These are phyloP conservation scores for Persicaria maculosa DNA, from an alignment of 148 eudicot genomes.

Conservation along the genomic window DNA sequence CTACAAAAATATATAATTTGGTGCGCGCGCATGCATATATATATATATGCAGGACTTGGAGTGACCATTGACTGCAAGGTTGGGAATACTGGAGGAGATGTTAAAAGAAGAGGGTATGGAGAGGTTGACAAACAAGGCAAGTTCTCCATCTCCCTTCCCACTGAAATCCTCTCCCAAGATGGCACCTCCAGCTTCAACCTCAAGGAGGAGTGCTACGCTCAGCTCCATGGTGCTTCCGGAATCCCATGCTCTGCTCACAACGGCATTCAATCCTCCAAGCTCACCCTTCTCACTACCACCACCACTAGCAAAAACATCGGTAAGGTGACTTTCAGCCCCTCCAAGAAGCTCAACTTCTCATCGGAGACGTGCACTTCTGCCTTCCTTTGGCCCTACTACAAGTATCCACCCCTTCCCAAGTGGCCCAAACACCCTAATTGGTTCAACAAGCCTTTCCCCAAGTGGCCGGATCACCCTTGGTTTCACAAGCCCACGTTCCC, in stretches of 20 bases:
- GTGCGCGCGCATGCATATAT: no score
- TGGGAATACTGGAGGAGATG: conserved; percentile 24
- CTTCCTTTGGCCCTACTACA: conserved; percentile 31
- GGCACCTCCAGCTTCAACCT: conserved; percentile 17
- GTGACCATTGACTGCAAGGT: conserved; percentile 41
- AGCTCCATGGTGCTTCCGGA: conserved; percentile 36
- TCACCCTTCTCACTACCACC: conserved; percentile 19
- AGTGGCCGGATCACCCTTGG: conserved; percentile 17
- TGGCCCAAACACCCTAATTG: background rate
- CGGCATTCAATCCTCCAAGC: conserved; percentile 26
- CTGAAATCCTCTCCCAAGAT: conserved; percentile 15
- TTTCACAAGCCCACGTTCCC: background rate
- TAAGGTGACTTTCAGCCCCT: background rate
- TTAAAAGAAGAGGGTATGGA: conserved; percentile 31
- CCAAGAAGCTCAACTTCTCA: conserved; percentile 28
- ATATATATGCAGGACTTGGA: conserved; percentile 33
- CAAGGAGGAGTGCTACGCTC: conserved; percentile 37
- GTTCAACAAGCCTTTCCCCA: conserved; percentile 14
- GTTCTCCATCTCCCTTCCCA: conserved; percentile 25
- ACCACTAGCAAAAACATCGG: background rate
- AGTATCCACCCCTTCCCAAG: conserved; percentile 23
- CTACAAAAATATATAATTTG: no score
- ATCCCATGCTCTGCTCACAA: conserved; percentile 25
- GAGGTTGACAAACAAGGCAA: conserved; percentile 32
- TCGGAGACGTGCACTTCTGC: conserved; percentile 35